Percentiles rank a stretch among this genome's conserved stretches.
phyloP scores from a whole-genome alignment of 129 eudicot genomes.

The Dittrichia graveolens region DNA sequence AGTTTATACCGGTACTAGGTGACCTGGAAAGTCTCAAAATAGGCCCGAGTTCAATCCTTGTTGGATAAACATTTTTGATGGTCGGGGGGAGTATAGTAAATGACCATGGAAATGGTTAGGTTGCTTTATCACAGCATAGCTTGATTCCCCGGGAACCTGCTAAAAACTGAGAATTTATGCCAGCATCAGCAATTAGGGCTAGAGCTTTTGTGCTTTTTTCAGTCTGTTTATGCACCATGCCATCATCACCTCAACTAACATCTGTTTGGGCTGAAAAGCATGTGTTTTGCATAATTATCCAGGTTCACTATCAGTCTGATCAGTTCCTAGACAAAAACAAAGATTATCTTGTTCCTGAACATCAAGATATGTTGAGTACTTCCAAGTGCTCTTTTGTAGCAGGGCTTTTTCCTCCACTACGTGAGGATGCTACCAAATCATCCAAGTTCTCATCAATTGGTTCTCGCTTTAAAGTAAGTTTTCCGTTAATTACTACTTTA shows the following conservation, averaged over 20 bases:
- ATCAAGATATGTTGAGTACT: slow-evolving; percentile 87
- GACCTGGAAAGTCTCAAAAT: too few relatives aligned
- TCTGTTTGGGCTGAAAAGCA: slow-evolving; percentile 17
- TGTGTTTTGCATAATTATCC: slow-evolving; percentile 25
- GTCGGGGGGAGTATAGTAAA: too few relatives aligned
- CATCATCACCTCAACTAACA: not conserved
- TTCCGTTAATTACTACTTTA: not conserved
- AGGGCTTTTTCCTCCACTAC: slow-evolving; percentile 80
- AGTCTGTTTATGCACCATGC: too few relatives aligned
- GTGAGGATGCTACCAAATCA: slow-evolving; percentile 71
- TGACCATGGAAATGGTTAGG: too few relatives aligned
- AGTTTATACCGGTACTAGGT: too few relatives aligned
- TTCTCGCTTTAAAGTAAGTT: slow-evolving; percentile 86
- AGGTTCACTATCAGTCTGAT: slow-evolving; percentile 92
- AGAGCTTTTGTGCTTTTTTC: too few relatives aligned
- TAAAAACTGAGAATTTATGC: too few relatives aligned
- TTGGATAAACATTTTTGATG: too few relatives aligned
- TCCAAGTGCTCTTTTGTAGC: slow-evolving; percentile 91
- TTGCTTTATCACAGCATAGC: too few relatives aligned
- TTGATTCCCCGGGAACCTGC: too few relatives aligned
- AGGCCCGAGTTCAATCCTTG: too few relatives aligned
- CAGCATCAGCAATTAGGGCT: too few relatives aligned
- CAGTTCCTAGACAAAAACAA: slow-evolving; percentile 93
- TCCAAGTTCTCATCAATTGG: slow-evolving; percentile 91
- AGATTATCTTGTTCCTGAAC: slow-evolving; percentile 93